Base-by-base conservation (phyloP, 352 stramenopile genomes). In the Pythium plurisporium region DNA sequence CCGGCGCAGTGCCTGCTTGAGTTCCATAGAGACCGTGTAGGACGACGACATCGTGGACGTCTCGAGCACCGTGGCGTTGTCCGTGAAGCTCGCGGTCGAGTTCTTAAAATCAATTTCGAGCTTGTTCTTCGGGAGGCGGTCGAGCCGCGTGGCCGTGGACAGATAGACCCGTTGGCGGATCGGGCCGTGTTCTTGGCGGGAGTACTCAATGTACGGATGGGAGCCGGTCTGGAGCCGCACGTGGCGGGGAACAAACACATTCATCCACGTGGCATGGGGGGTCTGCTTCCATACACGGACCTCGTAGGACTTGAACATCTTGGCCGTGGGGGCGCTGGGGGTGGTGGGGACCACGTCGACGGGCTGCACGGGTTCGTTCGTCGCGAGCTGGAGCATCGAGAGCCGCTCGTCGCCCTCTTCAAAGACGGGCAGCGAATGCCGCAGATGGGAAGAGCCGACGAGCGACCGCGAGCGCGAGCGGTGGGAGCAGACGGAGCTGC, bases 221-320 rank as follows among this genome's bases (percentile, higher is more conserved):
- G 74, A 70, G 36, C 79, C 79, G 6, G 69, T 84, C 64, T 87
- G 76, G 31, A 89, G 63, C 10, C 73, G 71, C 38, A 89, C 73
- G 42, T 85, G 43, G 49, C 79, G 76, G 6, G 74, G 76, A 49
- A 87, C 73, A 58, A 87, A 89, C n/a, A 89, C 76, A 54, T 86
- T 87, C 69, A 89, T 84, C 79, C 79, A 89, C 59, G 86, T 63
- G 15, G 78, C 73, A 56, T 85, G 59, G 19, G 78, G 78, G 17
- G 76, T 70, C 62, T 88, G 78, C 70, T 88, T 88, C 26, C 82
- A 73, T 57, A 85, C 75, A 17, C 75, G 78, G 38, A 88, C 52
- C 2, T 65, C 40, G 58, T 70, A 59, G 23, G 62, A 47, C 44
- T 62, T 55, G 59, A 88, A 88, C 11, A 88, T 67, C 52, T 79